Conservation (phyloP, 2,329 filamentous ascomycete species). For the Juglanconis sp. region DNA sequence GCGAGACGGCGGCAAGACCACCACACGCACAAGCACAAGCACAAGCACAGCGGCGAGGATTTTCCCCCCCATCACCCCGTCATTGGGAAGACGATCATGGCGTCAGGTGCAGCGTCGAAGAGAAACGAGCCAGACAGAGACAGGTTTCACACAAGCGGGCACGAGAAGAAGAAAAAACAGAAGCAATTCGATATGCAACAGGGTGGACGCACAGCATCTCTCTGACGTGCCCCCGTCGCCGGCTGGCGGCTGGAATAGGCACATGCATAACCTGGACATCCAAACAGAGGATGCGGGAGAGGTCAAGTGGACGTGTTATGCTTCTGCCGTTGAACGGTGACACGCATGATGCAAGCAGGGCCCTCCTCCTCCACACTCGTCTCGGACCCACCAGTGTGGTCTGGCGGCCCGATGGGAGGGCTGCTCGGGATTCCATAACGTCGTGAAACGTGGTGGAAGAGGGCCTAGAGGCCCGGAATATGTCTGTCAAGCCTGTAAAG, state of each 20-base stretch:
- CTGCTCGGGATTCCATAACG: background rate
- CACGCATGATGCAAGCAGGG: background rate
- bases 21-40: background rate
- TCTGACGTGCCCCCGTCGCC: background rate
- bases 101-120: background rate
- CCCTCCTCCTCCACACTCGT: background rate
- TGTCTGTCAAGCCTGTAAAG: background rate
- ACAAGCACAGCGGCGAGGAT: background rate
- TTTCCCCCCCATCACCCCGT: background rate
- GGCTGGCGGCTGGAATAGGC: background rate
- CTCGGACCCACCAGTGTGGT: background rate
- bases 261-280: background rate
- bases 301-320: conserved; percentile 9
- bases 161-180: background rate
- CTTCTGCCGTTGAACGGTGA: background rate
- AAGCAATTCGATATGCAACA: background rate
- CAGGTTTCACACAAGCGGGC: too few relatives aligned
- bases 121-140: background rate
- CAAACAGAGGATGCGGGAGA: background rate
- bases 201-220: background rate
- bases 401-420: background rate
- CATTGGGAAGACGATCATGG: background rate
- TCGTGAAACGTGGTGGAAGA: background rate
- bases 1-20: background rate
- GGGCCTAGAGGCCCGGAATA: background rate